Percentiles rank a stretch among this genome's conserved stretches.
phyloP scores from a whole-genome alignment of 495 filamentous ascomycete genomes.

The Neurospora discreta region DNA sequence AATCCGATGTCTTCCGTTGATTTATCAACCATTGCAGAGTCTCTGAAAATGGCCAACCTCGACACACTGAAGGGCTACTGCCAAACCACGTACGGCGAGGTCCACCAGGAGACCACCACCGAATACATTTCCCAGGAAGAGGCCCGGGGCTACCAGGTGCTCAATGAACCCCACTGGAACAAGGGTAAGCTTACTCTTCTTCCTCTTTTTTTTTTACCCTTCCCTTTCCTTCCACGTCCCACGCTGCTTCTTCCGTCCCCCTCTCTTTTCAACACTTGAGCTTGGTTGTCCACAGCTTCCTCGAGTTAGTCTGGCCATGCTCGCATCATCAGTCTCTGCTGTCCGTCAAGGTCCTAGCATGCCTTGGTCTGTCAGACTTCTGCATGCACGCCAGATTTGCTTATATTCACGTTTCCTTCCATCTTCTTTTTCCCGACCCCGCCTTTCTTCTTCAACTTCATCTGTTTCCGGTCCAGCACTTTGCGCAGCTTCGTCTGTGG shows the following conservation, averaged over 20 bases:
- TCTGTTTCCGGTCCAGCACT: background rate
- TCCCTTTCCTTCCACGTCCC: background rate
- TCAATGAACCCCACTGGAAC: constrained; percentile 47
- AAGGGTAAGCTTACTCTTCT: constrained; percentile 32
- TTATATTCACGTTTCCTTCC: background rate
- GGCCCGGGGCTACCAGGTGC: constrained; percentile 44
- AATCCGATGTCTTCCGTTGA: constrained; percentile 46
- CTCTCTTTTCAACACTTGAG: background rate
- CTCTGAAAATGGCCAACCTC: constrained; percentile 42
- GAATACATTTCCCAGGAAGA: constrained; percentile 36
- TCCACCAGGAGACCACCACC: constrained; percentile 38
- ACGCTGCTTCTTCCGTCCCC: constrained; percentile 2
- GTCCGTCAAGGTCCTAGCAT: constrained; percentile 2
- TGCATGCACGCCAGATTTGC: background rate
- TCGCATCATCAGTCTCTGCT: background rate
- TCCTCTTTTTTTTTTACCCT: background rate
- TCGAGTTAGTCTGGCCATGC: background rate
- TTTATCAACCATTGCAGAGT: constrained; percentile 38
- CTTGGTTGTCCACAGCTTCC: background rate
- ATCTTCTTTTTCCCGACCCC: background rate
- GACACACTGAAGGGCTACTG: constrained; percentile 42
- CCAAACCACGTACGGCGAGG: constrained; percentile 38
- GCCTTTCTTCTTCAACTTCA: background rate
- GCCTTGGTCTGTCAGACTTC: background rate
- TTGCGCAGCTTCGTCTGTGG: background rate